Conservation (phyloP, 1,139 yeast species). For the Debaryomycetaceae sp. region DNA sequence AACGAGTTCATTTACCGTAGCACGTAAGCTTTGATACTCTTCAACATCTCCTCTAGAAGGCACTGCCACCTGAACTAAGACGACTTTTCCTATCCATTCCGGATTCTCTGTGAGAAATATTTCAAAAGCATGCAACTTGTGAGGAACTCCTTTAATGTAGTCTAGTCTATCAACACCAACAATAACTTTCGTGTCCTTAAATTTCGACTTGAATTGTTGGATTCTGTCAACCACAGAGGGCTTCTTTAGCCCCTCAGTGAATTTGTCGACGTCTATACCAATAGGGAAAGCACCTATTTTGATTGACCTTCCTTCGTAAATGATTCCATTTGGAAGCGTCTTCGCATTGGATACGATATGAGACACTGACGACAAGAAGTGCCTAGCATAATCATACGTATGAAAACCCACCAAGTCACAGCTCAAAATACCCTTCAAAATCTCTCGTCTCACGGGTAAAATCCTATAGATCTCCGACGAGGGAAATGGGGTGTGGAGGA, state of each 20-base stretch:
- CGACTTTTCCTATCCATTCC: constrained; percentile 97
- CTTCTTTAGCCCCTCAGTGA: constrained; percentile 71
- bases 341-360: constrained; percentile 71
- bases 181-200: constrained; percentile 71
- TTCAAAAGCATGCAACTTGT: constrained; percentile 92
- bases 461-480: constrained; percentile 94
- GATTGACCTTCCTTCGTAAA: constrained; percentile 71
- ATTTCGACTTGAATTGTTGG: constrained; percentile 55
- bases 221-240: constrained; percentile 65
- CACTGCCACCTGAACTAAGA: constrained; percentile 93
- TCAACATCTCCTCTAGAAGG: constrained; percentile 98
- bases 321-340: constrained; percentile 89
- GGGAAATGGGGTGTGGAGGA: constrained; percentile 97
- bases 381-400: constrained; percentile 99
- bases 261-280: constrained; percentile 94
- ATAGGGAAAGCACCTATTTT: constrained; percentile 96
- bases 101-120: constrained; percentile 90
- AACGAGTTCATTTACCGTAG: constrained; percentile 92
- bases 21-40: constrained; percentile 90
- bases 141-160: constrained; percentile 97
- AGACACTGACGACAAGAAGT: constrained; percentile 88
- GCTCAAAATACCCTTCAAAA: constrained; percentile 83
- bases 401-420: constrained; percentile 97
- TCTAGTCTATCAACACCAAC: constrained; percentile 96
- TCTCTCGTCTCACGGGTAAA: constrained; percentile 91